phyloP scores from a whole-genome alignment of 1,284 basidiomycete genomes.

The Ceratobasidium sp. region DNA sequence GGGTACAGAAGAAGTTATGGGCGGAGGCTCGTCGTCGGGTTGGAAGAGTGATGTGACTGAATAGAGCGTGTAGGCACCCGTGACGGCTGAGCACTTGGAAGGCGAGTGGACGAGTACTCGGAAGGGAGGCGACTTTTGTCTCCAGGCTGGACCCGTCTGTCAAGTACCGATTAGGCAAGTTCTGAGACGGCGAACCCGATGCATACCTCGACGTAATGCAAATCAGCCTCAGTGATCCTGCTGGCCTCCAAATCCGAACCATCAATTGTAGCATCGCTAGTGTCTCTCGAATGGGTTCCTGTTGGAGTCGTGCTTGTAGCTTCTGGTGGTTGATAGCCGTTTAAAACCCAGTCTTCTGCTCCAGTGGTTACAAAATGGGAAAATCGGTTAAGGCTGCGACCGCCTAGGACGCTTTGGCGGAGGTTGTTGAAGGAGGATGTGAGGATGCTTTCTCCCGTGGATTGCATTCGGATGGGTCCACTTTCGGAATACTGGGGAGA shows the following conservation, averaged over 20 bases:
- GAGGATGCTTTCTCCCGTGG: constrained; percentile 69
- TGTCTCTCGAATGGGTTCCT: constrained; percentile 40
- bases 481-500: constrained; percentile 54
- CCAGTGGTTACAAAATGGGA: constrained; percentile 86
- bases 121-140: constrained; percentile 74
- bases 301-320: constrained; percentile 49
- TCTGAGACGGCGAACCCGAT: constrained; percentile 48
- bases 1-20: constrained; percentile 30
- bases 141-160: constrained; percentile 68
- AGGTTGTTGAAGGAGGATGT: constrained; percentile 70
- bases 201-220: constrained; percentile 77
- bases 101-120: constrained; percentile 82
- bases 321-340: constrained; percentile 58
- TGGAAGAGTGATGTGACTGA: constrained; percentile 79
- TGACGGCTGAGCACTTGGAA: constrained; percentile 72
- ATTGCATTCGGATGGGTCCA: constrained; percentile 69
- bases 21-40: not conserved
- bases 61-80: constrained; percentile 80
- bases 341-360: constrained; percentile 81
- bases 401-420: constrained; percentile 74
- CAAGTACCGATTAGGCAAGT: not conserved
- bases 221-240: constrained; percentile 59
- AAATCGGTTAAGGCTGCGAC: constrained; percentile 81
- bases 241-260: constrained; percentile 24
- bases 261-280: constrained; percentile 42